A percentile compares a stretch with the other conserved stretches of the same genome.
These are phyloP conservation scores for Ophiostoma novo-ulmi DNA, from an alignment of 2,329 filamentous ascomycete species.

Conservation along the genomic window DNA sequence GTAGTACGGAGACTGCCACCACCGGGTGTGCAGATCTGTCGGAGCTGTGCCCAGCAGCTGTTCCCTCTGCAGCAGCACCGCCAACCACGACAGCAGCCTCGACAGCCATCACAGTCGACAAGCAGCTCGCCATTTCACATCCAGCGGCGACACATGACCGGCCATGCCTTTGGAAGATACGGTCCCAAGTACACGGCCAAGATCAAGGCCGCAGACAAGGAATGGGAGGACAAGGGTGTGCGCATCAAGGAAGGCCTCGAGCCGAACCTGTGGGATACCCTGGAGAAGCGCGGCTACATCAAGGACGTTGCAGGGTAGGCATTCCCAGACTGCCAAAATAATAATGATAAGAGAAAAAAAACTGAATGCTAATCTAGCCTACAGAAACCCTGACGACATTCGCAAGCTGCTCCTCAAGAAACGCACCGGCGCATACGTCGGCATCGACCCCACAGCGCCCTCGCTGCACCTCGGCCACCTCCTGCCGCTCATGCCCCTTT, in stretches of 20 bases:
- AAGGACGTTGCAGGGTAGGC: slow-evolving; percentile 69
- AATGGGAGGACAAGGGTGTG: slow-evolving; percentile 47
- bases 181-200: slow-evolving; percentile 42
- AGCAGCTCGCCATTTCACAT: neutral
- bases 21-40: slow-evolving; percentile 22
- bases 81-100: neutral
- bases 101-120: neutral
- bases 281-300: slow-evolving; percentile 68
- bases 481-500: slow-evolving; percentile 74
- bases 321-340: neutral
- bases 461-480: slow-evolving; percentile 79
- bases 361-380: neutral
- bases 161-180: slow-evolving; percentile 26
- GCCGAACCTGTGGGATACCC: slow-evolving; percentile 54
- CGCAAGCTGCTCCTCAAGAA: slow-evolving; percentile 59
- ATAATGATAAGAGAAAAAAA: neutral
- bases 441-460: slow-evolving; percentile 73
- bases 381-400: slow-evolving; percentile 40
- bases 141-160: slow-evolving; percentile 22
- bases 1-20: slow-evolving; percentile 21
- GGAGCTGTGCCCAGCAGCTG: slow-evolving; percentile 24
- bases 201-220: slow-evolving; percentile 37
- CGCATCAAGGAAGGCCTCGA: slow-evolving; percentile 47
- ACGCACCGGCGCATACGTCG: slow-evolving; percentile 70
- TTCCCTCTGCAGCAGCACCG: slow-evolving; percentile 10